Conservation (phyloP, 2,329 filamentous ascomycete species). For the Tolypocladium sp. region DNA sequence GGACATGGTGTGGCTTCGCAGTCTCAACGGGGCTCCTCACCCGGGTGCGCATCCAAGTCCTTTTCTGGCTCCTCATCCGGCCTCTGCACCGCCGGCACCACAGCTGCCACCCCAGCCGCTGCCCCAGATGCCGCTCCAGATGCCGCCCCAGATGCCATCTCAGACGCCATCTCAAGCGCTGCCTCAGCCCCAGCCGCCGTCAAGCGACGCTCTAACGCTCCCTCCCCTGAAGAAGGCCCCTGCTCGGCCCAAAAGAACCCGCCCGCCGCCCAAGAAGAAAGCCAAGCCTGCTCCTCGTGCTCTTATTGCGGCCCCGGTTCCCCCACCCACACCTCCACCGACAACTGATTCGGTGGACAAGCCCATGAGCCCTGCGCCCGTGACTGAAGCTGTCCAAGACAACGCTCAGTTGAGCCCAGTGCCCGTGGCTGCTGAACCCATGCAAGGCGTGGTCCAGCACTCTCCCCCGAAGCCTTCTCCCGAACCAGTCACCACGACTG, state of each 20-base stretch:
- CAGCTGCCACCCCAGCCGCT: background rate
- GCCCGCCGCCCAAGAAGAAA: slow-evolving; percentile 11
- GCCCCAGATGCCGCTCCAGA: background rate
- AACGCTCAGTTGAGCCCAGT: background rate
- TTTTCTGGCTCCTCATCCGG: background rate
- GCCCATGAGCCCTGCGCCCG: slow-evolving; percentile 15
- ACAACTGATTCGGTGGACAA: slow-evolving; percentile 28
- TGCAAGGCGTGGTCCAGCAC: background rate
- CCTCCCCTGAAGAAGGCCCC: slow-evolving; percentile 14
- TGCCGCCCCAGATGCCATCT: background rate
- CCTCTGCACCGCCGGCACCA: background rate
- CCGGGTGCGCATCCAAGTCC: slow-evolving; percentile 2
- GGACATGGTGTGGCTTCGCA: slow-evolving; percentile 25
- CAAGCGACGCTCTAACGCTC: slow-evolving; percentile 6
- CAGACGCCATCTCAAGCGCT: background rate
- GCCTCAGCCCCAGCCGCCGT: slow-evolving; percentile 4
- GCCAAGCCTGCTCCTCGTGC: slow-evolving; percentile 2
- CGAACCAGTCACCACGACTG: background rate
- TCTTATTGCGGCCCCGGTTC: slow-evolving; percentile 3
- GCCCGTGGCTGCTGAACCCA: background rate
- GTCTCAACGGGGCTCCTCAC: slow-evolving; percentile 17
- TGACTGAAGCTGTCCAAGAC: background rate
- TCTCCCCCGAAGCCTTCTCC: background rate
- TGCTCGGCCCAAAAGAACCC: slow-evolving; percentile 4
- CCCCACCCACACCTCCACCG: slow-evolving; percentile 27